A percentile compares a stretch with the other conserved stretches of the same genome.
Evolutionary conservation across 768 basidiomycete genomes (phyloP).

Genomic region (Mycena latifolia): DNA sequence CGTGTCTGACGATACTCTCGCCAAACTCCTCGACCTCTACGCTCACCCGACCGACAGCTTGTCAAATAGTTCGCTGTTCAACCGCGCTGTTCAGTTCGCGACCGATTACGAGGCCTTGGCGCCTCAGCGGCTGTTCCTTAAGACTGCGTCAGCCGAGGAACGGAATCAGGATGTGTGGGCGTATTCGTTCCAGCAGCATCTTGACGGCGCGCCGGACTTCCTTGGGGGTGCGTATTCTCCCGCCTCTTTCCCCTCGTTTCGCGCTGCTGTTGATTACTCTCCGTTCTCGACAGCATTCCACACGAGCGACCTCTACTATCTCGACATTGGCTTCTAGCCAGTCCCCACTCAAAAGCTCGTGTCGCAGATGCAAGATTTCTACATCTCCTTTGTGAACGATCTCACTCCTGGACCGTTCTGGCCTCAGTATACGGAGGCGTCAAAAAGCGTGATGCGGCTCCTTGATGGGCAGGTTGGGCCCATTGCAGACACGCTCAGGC

Average conservation of each 20-base stretch:
- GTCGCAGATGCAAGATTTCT: too few species aligned
- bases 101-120: slow-evolving; percentile 11
- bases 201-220: too few species aligned
- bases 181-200: too few species aligned
- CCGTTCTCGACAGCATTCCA: slow-evolving; percentile 5
- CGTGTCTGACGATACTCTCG: neutral
- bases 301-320: slow-evolving; percentile 15
- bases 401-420: too few species aligned
- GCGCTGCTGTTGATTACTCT: neutral
- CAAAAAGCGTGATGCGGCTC: too few species aligned
- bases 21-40: slow-evolving; percentile 17
- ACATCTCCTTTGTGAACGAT: too few species aligned
- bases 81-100: slow-evolving; percentile 13
- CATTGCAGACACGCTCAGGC: neutral
- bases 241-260: too few species aligned
- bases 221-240: too few species aligned
- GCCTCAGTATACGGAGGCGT: too few species aligned
- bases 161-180: slow-evolving; percentile 19
- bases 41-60: slow-evolving; percentile 10
- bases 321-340: slow-evolving; percentile 1
- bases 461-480: slow-evolving; percentile 5
- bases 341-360: too few species aligned
- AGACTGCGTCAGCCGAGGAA: neutral
- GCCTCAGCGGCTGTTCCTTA: slow-evolving; percentile 16
- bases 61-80: slow-evolving; percentile 14